These are phyloP conservation scores for Allium sativum DNA, from an alignment of 106 monocot genomes.

Conservation along the genomic window DNA sequence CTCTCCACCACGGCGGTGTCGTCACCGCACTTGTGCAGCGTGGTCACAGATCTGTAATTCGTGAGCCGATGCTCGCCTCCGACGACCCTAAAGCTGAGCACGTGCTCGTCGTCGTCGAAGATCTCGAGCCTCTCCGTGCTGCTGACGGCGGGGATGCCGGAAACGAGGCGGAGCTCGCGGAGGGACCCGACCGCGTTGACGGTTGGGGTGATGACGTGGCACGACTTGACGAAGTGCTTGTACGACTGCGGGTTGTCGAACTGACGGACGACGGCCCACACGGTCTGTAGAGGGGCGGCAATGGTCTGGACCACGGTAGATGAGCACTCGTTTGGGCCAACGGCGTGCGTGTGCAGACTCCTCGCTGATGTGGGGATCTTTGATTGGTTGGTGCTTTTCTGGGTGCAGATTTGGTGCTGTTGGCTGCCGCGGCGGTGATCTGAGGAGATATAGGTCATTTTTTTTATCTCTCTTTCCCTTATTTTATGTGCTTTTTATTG, in stretches of 20 bases:
- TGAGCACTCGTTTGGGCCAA: slow-evolving; percentile 32
- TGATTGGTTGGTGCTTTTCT: background rate
- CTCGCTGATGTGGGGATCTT: slow-evolving; percentile 17
- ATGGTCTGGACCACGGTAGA: slow-evolving; percentile 37
- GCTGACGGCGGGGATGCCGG: slow-evolving; percentile 50
- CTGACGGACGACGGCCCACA: slow-evolving; percentile 59
- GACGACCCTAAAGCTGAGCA: slow-evolving; percentile 51
- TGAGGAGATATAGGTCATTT: background rate
- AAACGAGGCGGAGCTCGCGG: slow-evolving; percentile 41
- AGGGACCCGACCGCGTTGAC: slow-evolving; percentile 36
- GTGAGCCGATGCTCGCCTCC: slow-evolving; percentile 55
- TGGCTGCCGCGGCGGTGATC: background rate
- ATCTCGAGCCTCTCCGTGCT: slow-evolving; percentile 58
- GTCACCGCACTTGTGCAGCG: slow-evolving; percentile 25
- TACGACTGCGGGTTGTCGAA: slow-evolving; percentile 63
- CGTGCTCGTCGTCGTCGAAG: slow-evolving; percentile 57
- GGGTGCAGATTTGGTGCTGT: slow-evolving; percentile 1
- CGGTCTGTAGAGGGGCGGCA: slow-evolving; percentile 29
- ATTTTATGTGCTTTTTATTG: background rate
- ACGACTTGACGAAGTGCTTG: slow-evolving; percentile 61
- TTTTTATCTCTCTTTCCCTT: background rate
- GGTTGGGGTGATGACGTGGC: slow-evolving; percentile 28
- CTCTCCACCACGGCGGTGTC: slow-evolving; percentile 45
- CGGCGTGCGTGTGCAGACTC: slow-evolving; percentile 33
- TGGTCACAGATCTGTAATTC: slow-evolving; percentile 60